Evolutionary conservation across 192 early-diverging fungal species (phyloP).

Genomic region (Allomyces arbusculus): DNA sequence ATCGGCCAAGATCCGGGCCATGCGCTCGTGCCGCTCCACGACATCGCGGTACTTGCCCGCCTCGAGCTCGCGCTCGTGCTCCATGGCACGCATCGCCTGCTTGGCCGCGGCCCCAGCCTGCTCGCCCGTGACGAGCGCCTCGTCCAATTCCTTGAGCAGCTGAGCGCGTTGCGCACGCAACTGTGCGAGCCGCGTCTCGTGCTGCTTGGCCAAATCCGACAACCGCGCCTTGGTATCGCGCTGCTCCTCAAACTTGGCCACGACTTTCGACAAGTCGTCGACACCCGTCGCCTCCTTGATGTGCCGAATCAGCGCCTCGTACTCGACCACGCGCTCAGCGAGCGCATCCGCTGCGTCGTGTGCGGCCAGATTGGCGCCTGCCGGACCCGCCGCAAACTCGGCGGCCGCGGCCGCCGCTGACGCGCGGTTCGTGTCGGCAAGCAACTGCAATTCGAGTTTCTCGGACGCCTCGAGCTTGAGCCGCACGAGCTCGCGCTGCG

Average conservation of each 20-base stretch:
- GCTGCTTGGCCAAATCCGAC: conserved; percentile 17
- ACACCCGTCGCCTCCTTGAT: conserved; percentile 44
- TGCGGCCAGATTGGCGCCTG: conserved; percentile 19
- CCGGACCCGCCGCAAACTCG: background rate
- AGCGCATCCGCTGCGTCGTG: conserved; percentile 30
- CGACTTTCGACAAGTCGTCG: conserved; percentile 33
- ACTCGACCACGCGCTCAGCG: conserved; percentile 21
- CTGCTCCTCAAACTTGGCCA: conserved; percentile 37
- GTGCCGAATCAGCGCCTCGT: conserved; percentile 37
- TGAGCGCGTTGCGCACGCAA: conserved; percentile 21
- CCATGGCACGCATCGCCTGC: conserved; percentile 26
- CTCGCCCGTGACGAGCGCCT: conserved; percentile 24
- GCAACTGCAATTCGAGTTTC: conserved; percentile 2
- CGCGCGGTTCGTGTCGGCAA: background rate
- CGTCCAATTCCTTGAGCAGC: conserved; percentile 22
- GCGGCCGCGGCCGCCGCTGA: background rate
- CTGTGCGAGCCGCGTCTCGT: conserved; percentile 24
- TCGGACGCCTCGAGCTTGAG: conserved; percentile 24
- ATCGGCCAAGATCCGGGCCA: conserved; percentile 22
- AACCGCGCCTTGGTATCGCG: conserved; percentile 34
- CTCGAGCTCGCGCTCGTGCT: conserved; percentile 20
- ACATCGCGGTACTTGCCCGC: conserved; percentile 17
- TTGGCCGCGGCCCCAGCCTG: conserved; percentile 14
- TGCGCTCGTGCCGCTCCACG: conserved; percentile 23
- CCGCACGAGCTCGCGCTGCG: conserved; percentile 30